These are phyloP conservation scores for Porcisia deanei DNA, from an alignment of 208 protist genomes.

Conservation along the genomic window DNA sequence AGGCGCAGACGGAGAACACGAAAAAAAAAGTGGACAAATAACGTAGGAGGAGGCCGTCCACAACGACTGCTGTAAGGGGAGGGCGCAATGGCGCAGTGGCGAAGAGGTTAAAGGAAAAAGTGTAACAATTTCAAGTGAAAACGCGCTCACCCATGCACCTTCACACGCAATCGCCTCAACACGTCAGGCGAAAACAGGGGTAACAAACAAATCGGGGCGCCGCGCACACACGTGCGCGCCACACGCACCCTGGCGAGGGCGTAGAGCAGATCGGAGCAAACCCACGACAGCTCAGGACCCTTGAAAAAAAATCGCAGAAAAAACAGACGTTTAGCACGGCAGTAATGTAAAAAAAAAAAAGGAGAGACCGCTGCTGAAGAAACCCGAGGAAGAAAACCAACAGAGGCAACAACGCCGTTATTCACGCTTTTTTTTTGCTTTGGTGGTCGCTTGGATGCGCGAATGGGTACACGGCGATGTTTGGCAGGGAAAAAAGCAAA, in stretches of 20 bases:
- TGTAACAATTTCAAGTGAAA: not conserved
- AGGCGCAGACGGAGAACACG: too few species aligned
- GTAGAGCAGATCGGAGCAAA: not conserved
- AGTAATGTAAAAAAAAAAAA: not conserved
- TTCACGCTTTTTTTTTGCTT: too few species aligned
- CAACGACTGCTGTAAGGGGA: not conserved
- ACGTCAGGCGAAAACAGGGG: not conserved
- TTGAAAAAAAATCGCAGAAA: not conserved
- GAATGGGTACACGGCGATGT: not conserved
- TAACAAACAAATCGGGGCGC: not conserved
- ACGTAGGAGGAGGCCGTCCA: too few species aligned
- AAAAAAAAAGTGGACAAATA: not conserved
- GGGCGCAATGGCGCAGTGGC: not conserved
- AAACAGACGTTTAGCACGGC: not conserved
- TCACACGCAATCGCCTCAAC: not conserved
- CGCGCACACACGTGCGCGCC: too few species aligned
- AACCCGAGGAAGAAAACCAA: not conserved
- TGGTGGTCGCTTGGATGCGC: not conserved
- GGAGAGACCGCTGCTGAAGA: not conserved
- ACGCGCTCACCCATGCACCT: not conserved
- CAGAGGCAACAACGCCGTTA: too few species aligned
- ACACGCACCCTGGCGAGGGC: not conserved
- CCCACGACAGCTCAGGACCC: not conserved
- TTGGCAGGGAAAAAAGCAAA: not conserved
- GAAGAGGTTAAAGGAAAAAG: not conserved